Evolutionary conservation across 2,329 filamentous ascomycete species (phyloP), one percentile per base, ranked within the genome.

Genomic region (Aspergillus sp.): DNA sequence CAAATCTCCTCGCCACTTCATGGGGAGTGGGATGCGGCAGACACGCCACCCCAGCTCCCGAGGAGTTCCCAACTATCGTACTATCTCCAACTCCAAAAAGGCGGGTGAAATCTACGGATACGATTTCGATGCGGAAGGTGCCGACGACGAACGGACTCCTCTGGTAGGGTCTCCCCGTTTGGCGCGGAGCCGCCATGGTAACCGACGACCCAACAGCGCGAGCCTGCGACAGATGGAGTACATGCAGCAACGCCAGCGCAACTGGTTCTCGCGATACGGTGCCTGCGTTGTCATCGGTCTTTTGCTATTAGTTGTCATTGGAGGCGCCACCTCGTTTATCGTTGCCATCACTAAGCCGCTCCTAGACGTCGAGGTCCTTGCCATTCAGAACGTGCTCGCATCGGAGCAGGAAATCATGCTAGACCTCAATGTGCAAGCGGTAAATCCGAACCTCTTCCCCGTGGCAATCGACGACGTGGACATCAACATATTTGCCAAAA

Each of bases 321-420:
- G 92, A n/a, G 91, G 91, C 47, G 90, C 91, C 10, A 88, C 95
- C 42, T 91, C 90, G 22, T 95, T 98, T 74, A 87, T 97, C 76
- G 90, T 97, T 76, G 91, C 92, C 50, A 94, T 93, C 20, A 96
- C 93, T 31, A 92, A 96, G 71, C 91, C 93, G 6, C 84, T 99
- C 52, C 85, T 86, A 26, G 87, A 90, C 64, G 90, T 98, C 59
- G 82, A 89, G 64, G 86, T 98, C 49, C 81, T 89, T 57, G 88
- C 89, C 63, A 92, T 99, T 65, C 87, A 90, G 68, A 96, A 96
- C 66, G 92, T 99, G 24, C 84, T 98, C 52, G 93, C 93, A 2
- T 96, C 91, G 68, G 91, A 96, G 74, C 91, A 96, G 74, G 93
- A 98, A 73, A 84, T 99, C 47, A 96, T 99, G 86, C 85, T 98